phyloP scores from a whole-genome alignment of 768 basidiomycete species.

The Tricholomella constricta region DNA sequence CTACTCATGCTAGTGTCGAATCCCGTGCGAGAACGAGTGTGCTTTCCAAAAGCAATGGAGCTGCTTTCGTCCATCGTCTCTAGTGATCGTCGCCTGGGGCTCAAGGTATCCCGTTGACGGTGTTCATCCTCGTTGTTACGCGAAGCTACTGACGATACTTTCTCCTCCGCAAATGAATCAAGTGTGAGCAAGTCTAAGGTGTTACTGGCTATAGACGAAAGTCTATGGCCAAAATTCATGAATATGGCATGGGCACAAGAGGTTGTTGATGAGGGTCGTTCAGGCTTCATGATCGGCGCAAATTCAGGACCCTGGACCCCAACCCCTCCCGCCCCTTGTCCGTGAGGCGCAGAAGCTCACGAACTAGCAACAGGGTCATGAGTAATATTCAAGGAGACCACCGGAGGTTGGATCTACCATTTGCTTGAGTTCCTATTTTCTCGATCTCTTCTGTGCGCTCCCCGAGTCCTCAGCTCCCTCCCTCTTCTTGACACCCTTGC shows the following conservation, averaged over 20 bases:
- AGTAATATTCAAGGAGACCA: neutral
- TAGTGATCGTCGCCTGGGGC: neutral
- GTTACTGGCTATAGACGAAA: constrained; percentile 11
- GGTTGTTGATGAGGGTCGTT: neutral
- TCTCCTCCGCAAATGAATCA: constrained; percentile 17
- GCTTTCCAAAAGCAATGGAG: constrained; percentile 5
- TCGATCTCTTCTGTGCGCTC: constrained; percentile 13
- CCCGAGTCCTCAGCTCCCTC: constrained; percentile 8
- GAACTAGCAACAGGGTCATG: too few species aligned
- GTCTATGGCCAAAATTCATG: constrained; percentile 10
- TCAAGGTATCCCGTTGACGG: neutral
- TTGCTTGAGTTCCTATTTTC: constrained; percentile 1
- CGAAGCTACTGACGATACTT: neutral
- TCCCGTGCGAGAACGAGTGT: constrained; percentile 28
- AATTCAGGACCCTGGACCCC: constrained; percentile 12
- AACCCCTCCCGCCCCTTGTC: neutral
- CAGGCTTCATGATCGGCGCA: neutral
- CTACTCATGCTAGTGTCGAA: constrained; percentile 1
- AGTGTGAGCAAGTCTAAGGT: constrained; percentile 9
- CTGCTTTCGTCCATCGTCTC: constrained; percentile 4
- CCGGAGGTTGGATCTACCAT: neutral
- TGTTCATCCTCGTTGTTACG: constrained; percentile 3
- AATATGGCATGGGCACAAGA: constrained; percentile 13
- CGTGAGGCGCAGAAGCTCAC: too few species aligned
- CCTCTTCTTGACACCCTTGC: constrained; percentile 16